Conservation (phyloP, 495 filamentous ascomycete genomes). For the Aspergillus campestris region DNA sequence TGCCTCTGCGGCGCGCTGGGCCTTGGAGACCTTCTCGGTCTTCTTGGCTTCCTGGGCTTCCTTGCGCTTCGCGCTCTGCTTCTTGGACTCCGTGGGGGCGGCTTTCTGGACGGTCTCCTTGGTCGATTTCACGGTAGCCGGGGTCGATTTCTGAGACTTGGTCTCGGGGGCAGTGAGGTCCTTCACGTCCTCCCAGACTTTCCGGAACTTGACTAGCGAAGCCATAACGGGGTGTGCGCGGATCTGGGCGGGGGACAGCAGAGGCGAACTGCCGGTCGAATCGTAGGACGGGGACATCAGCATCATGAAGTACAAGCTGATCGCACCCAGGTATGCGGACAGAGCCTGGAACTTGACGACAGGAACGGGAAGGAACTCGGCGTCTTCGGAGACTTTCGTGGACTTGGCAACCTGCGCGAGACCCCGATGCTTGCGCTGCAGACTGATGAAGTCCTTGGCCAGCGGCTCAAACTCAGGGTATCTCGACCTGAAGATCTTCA, state of each 20-base stretch:
- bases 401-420: conserved; percentile 49
- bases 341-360: conserved; percentile 67
- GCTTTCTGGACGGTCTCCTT: conserved; percentile 12
- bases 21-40: conserved; percentile 42
- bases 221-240: conserved; percentile 86
- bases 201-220: conserved; percentile 66
- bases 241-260: conserved; percentile 61
- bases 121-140: conserved; percentile 1
- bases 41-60: conserved; percentile 22
- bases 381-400: conserved; percentile 31
- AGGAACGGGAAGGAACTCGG: conserved; percentile 34
- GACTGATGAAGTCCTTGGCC: conserved; percentile 64
- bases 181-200: conserved; percentile 73
- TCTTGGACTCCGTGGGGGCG: conserved; percentile 12
- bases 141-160: conserved; percentile 9
- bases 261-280: conserved; percentile 33
- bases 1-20: conserved; percentile 40
- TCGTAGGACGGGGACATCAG: conserved; percentile 59
- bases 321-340: conserved; percentile 71
- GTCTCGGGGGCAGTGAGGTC: conserved; percentile 27
- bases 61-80: conserved; percentile 20
- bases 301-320: conserved; percentile 91
- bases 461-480: conserved; percentile 91
- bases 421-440: conserved; percentile 57
- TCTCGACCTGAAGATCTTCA: conserved; percentile 64